Evolutionary conservation across 2,329 filamentous ascomycete species (phyloP), one percentile per base, ranked within the genome.

Genomic region (Emergomyces pasteurianus): DNA sequence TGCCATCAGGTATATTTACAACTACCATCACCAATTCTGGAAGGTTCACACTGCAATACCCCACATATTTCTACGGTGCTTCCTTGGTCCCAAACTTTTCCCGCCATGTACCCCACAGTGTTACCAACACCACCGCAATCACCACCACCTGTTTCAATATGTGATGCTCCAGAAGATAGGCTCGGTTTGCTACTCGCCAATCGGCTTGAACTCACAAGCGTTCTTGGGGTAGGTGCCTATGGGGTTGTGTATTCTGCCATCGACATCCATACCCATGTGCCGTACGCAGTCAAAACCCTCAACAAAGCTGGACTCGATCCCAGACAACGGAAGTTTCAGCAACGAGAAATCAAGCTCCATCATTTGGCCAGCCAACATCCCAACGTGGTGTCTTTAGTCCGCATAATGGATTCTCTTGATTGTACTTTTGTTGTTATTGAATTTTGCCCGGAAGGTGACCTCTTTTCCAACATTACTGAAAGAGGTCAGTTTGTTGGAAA

Each of bases 391-490:
- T 94, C 91, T 67, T 84, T 99, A 80, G 81, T 90, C 67, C 92
- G 94, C 80, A 96, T 97, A 71, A 85, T 97, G 79, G 90, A 96
- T 75, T 87, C 89, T 70, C 81, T 84, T 63, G 91, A 96, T 74
- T 96, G 91, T 81, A 95, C 92, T 65, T 97, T 90, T 77, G 92
- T 97, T 69, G 88, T 99, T 66, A 83, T 99, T 73, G 94, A 99
- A 75, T 97, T 92, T 75, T 97, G 92, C 78, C 90, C 91, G 7
- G 94, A 97, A 75, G 94, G 94, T 71, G 94, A 99, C 74, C 78
- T 99, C 65, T 99, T 99, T 78, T 88, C 89, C 74, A 96, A 95
- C 78, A 99, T 99, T 77, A 97, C 94, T 64, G 92, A 97, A 76
- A 85, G 89, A 70, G 89, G 91, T 72, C 89, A 90, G 74, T 99